phyloP scores from a whole-genome alignment of 73 alveolate genomes.

The Paramecium caudatum region DNA sequence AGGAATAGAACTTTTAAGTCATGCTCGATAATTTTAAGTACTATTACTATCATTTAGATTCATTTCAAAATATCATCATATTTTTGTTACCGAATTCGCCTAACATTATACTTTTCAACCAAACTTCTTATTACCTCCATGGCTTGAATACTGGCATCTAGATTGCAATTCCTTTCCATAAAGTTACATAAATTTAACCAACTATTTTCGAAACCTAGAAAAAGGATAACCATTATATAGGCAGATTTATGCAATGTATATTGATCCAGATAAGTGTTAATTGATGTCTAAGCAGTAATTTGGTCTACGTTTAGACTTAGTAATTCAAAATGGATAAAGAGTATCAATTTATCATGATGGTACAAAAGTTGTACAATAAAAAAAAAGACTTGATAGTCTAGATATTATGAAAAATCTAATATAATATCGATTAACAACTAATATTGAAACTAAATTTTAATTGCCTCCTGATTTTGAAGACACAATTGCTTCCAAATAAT shows the following conservation, averaged over 20 bases:
- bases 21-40: not conserved
- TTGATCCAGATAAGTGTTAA: too few species aligned
- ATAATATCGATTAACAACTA: slow-evolving; percentile 13
- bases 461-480: not conserved
- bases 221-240: not conserved
- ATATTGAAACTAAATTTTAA: not conserved
- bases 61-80: not conserved
- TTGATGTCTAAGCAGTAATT: too few species aligned
- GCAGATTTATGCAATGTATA: too few species aligned
- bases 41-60: not conserved
- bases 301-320: slow-evolving; percentile 43
- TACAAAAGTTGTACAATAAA: not conserved
- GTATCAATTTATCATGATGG: slow-evolving; percentile 46
- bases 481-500: not conserved
- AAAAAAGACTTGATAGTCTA: slow-evolving; percentile 35
- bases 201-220: not conserved
- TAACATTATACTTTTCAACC: not conserved
- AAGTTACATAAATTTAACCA: not conserved
- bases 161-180: not conserved
- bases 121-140: not conserved
- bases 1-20: not conserved
- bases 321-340: slow-evolving; percentile 8
- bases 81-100: not conserved
- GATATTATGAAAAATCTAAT: slow-evolving; percentile 15
- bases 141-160: not conserved